Evolutionary conservation across 2,329 filamentous ascomycete species (phyloP), one percentile per base, ranked within the genome.

Genomic region (Aspergillus tamarii): DNA sequence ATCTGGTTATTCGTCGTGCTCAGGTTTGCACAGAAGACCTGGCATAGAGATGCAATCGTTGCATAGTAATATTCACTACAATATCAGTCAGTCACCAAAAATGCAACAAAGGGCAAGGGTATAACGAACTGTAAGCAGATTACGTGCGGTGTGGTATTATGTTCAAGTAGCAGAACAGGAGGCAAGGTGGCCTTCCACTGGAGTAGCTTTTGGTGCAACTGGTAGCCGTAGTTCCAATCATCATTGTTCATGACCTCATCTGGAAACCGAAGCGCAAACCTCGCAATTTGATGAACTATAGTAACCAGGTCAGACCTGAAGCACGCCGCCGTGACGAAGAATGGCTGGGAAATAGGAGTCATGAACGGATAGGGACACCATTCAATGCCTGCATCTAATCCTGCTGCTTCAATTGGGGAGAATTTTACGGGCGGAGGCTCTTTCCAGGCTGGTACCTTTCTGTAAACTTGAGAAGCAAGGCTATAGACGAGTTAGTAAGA

Each of bases 381-480:
- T 36, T 62, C 57, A 3, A 34, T 34, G 4, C 62, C 62, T 23
- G 64, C 61, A 41, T 72, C 69, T 6, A 71, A 52, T 3, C 56
- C 41, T 11, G 57, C 61, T 4, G 69, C 66, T 52, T 72, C 66
- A 19, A 67, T 52, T 3, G 39, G 58, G 2, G 64, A 66, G 32
- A 69, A 70, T 32, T 30, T 45, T n/a, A 67, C 60, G 19, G 60
- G 56, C 16, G 70, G 70, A 1, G 70, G 69, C 1, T 52, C 45
- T 14, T 64, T 46, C 68, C 69, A 70, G 4, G 59, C 63, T 2
- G 66, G 63, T 14, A 52, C 30, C 53, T 70, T 72, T 19, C 67
- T 60, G 28, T 72, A 71, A 7, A 72, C 70, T 50, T 71, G 69
- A 2, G 69, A 65, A 8, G 64, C 68, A n/a, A 72, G 57, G 9